Percentiles rank a stretch among this genome's conserved stretches.
Evolutionary conservation across 345 rosid species (phyloP).

Genomic region (Lagerstroemia speciosa): DNA sequence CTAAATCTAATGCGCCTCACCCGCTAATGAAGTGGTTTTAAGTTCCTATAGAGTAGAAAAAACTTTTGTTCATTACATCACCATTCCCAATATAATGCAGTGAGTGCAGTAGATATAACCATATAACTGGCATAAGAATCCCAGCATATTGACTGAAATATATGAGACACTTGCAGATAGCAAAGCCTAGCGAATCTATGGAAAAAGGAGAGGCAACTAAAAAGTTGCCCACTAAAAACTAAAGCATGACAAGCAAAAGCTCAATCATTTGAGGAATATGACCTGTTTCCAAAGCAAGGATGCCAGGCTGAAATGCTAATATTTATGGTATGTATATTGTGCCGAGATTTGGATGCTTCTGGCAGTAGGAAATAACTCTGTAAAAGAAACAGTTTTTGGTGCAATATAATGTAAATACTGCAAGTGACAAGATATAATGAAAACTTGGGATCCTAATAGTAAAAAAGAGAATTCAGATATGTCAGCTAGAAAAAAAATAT

Average conservation of each 20-base stretch:
- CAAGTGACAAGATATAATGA: not conserved
- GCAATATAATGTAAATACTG: not conserved
- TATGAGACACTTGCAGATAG: not conserved
- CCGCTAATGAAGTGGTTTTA: not conserved
- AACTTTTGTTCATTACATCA: not conserved
- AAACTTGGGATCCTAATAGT: not conserved
- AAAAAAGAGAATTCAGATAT: not conserved
- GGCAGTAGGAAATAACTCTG: conserved; percentile 95
- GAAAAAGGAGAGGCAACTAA: not conserved
- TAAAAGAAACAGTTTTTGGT: not conserved
- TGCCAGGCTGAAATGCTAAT: conserved; percentile 84
- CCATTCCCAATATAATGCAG: not conserved
- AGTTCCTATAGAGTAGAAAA: not conserved
- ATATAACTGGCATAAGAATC: not conserved
- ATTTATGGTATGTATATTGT: conserved; percentile 73
- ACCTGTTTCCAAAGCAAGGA: conserved; percentile 99
- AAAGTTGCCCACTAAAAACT: not conserved
- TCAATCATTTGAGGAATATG: conserved; percentile 6
- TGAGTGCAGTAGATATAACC: not conserved
- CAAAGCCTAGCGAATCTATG: not conserved
- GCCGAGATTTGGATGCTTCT: conserved; percentile 74
- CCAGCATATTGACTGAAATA: not conserved
- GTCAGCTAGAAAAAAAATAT: not conserved
- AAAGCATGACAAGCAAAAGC: conserved; percentile 1
- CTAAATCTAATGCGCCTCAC: not conserved